These are phyloP conservation scores for Boletus albobrunnescens DNA, from an alignment of 1,284 basidiomycete species.

Conservation along the genomic window DNA sequence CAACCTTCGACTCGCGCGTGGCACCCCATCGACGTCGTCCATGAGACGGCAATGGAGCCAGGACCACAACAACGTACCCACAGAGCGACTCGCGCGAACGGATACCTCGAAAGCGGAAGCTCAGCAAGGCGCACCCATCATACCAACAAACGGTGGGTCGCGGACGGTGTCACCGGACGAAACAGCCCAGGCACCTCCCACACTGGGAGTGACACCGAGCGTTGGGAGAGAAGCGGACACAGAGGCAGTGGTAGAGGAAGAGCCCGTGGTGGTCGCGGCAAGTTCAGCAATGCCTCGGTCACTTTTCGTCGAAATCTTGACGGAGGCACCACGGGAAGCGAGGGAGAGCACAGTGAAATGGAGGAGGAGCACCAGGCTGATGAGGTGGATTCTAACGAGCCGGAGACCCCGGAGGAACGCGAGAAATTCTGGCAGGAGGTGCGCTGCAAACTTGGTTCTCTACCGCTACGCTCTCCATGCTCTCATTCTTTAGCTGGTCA, in stretches of 20 bases:
- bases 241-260: constrained; percentile 41
- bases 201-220: constrained; percentile 41
- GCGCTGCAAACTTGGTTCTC: constrained; percentile 26
- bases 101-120: constrained; percentile 16
- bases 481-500: constrained; percentile 50
- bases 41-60: constrained; percentile 29
- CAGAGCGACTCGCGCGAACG: constrained; percentile 21
- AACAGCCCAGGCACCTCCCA: constrained; percentile 36
- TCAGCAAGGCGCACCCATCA: constrained; percentile 27
- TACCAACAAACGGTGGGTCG: constrained; percentile 55
- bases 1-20: neutral
- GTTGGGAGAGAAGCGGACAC: constrained; percentile 54
- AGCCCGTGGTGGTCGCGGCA: constrained; percentile 36
- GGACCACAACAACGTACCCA: constrained; percentile 14
- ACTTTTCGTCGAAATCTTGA: constrained; percentile 25
- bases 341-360: constrained; percentile 30
- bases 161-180: constrained; percentile 36
- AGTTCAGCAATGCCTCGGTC: constrained; percentile 39
- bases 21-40: constrained; percentile 7
- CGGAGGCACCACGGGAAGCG: constrained; percentile 27
- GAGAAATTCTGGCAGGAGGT: constrained; percentile 69
- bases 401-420: constrained; percentile 53
- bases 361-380: constrained; percentile 27
- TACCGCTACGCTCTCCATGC: constrained; percentile 23
- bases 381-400: constrained; percentile 36